Conservation (phyloP, 2,329 filamentous ascomycete species). For the Pseudocercospora eumusae region DNA sequence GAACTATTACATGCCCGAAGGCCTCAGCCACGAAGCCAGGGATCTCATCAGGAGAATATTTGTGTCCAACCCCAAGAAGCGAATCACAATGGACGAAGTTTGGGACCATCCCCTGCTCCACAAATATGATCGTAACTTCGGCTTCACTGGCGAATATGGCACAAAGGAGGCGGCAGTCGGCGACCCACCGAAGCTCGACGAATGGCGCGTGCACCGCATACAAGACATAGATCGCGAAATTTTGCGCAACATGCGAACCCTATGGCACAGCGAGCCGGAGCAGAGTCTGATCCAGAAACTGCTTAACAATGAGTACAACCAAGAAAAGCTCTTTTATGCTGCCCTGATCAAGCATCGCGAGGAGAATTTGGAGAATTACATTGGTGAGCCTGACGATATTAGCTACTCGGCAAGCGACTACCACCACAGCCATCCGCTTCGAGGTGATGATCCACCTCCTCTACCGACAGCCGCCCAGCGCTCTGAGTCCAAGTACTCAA, state of each 20-base stretch:
- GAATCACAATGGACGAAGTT: conserved; percentile 77
- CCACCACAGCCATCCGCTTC: conserved; percentile 65
- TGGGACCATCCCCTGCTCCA: conserved; percentile 85
- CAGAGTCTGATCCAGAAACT: conserved; percentile 70
- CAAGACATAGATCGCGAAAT: conserved; percentile 79
- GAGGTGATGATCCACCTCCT: conserved; percentile 38
- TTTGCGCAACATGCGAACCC: conserved; percentile 78
- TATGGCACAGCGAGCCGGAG: conserved; percentile 86
- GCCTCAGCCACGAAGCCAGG: conserved; percentile 65
- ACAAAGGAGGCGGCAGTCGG: conserved; percentile 53
- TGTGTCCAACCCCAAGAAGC: conserved; percentile 71
- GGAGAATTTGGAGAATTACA: conserved; percentile 82
- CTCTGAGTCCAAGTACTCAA: conserved; percentile 58
- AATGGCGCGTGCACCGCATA: conserved; percentile 62
- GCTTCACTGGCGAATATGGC: conserved; percentile 62
- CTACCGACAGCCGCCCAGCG: conserved; percentile 46
- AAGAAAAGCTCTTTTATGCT: conserved; percentile 92
- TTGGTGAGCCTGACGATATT: conserved; percentile 64
- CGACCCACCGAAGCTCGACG: conserved; percentile 58
- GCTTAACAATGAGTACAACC: conserved; percentile 61
- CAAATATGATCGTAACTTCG: conserved; percentile 73
- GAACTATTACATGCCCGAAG: conserved; percentile 49
- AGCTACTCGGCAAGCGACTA: conserved; percentile 89
- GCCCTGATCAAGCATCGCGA: conserved; percentile 80
- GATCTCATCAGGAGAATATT: conserved; percentile 81